A percentile compares a stretch with the other conserved stretches of the same genome.
Conservation (phyloP, 2,329 filamentous ascomycete species). For the Stemphylium vesicarium region DNA sequence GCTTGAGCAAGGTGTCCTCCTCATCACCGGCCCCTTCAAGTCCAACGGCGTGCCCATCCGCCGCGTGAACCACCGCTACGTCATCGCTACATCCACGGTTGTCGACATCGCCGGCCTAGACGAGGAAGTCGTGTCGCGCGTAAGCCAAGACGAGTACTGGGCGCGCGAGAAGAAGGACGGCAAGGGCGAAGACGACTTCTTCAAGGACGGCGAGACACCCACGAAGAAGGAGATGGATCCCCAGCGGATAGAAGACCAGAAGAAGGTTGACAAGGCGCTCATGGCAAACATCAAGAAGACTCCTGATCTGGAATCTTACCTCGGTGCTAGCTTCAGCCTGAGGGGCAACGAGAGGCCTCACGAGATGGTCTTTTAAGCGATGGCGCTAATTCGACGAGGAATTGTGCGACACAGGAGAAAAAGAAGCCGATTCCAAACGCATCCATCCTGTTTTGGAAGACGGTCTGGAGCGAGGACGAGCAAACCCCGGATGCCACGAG, state of each 20-base stretch:
- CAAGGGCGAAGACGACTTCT: conserved; percentile 96
- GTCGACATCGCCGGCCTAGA: conserved; percentile 85
- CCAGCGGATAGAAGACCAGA: conserved; percentile 94
- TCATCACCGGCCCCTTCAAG: conserved; percentile 99
- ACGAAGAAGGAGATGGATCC: conserved; percentile 91
- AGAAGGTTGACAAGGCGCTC: conserved; percentile 94
- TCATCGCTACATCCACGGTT: conserved; percentile 86
- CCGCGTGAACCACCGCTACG: conserved; percentile 88
- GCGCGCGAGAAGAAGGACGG: conserved; percentile 90
- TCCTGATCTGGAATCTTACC: conserved; percentile 87
- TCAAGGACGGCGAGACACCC: conserved; percentile 93
- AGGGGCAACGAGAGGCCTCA: conserved; percentile 99
- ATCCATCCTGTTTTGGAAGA: neutral
- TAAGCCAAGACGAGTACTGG: conserved; percentile 86
- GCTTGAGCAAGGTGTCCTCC: conserved; percentile 93
- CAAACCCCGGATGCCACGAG: neutral
- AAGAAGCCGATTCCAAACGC: neutral
- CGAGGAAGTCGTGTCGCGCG: conserved; percentile 72
- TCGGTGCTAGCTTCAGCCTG: conserved; percentile 93
- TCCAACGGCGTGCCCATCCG: conserved; percentile 98
- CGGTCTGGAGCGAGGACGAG: neutral
- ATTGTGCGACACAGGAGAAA: neutral
- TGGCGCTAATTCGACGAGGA: neutral
- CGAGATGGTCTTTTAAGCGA: conserved; percentile 89
- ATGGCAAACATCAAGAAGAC: conserved; percentile 97